A percentile compares a stretch with the other conserved stretches of the same genome.
Evolutionary conservation across 73 alveolate genomes (phyloP).

Genomic region (Paraurostyla sp.): DNA sequence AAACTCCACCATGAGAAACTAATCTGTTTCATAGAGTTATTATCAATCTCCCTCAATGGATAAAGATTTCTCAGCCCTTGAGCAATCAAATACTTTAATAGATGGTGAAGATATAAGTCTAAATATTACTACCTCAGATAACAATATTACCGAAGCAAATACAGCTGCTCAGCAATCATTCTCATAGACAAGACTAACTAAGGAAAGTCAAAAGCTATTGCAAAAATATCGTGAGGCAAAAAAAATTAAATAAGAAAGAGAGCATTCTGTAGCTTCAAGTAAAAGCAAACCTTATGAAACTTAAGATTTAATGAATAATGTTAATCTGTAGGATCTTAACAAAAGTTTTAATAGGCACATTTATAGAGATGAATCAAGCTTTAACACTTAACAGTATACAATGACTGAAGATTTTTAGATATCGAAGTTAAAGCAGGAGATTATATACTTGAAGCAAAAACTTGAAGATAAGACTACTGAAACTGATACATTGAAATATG

Average conservation of each 20-base stretch:
- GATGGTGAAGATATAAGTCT: constrained; percentile 27
- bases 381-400: neutral
- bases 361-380: too few species aligned
- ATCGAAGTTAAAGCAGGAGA: neutral
- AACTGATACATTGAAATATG: neutral
- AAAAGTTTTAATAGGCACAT: too few species aligned
- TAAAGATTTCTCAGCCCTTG: neutral
- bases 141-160: neutral
- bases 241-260: neutral
- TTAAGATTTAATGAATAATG: neutral
- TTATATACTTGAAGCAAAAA: neutral
- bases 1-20: neutral
- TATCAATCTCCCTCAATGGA: neutral
- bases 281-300: neutral
- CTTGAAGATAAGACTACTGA: constrained; percentile 20
- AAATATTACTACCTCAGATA: constrained; percentile 41
- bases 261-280: neutral
- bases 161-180: neutral
- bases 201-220: constrained; percentile 46
- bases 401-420: constrained; percentile 6
- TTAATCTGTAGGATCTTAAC: too few species aligned
- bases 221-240: constrained; percentile 53
- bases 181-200: constrained; percentile 21
- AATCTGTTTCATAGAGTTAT: neutral
- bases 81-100: neutral